Evolutionary conservation across 305 asterid species (phyloP).

Genomic region (Solanum chacoense): DNA sequence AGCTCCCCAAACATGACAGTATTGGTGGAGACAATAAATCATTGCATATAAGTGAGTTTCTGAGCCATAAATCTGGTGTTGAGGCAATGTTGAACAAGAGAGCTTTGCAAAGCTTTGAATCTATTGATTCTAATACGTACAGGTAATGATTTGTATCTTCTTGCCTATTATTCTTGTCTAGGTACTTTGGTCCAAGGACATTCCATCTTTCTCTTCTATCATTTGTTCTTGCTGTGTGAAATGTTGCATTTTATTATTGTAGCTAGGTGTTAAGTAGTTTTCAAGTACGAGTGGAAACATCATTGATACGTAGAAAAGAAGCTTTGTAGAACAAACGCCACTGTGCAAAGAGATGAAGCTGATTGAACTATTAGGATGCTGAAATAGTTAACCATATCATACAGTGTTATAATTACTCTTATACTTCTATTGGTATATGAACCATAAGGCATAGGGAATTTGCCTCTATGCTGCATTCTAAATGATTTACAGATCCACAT

Average conservation of each 20-base stretch:
- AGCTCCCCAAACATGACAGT: slow-evolving; percentile 40
- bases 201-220: neutral
- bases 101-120: slow-evolving; percentile 53
- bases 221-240: neutral
- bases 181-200: neutral
- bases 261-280: neutral
- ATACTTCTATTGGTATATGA: neutral
- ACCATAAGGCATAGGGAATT: neutral
- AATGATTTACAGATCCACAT: neutral
- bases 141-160: slow-evolving; percentile 27
- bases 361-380: neutral
- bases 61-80: slow-evolving; percentile 61
- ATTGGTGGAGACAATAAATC: slow-evolving; percentile 14
- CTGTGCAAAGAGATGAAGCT: neutral
- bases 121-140: slow-evolving; percentile 62
- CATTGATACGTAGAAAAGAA: neutral
- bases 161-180: neutral
- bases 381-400: neutral
- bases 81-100: slow-evolving; percentile 62
- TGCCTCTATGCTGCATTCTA: neutral
- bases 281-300: neutral
- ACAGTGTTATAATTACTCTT: neutral
- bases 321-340: neutral
- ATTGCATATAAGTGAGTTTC: slow-evolving; percentile 46
- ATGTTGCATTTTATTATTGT: neutral